A percentile compares a stretch with the other conserved stretches of the same genome.
phyloP scores from a whole-genome alignment of 2,329 filamentous ascomycete species.

The Diaporthe helianthi region DNA sequence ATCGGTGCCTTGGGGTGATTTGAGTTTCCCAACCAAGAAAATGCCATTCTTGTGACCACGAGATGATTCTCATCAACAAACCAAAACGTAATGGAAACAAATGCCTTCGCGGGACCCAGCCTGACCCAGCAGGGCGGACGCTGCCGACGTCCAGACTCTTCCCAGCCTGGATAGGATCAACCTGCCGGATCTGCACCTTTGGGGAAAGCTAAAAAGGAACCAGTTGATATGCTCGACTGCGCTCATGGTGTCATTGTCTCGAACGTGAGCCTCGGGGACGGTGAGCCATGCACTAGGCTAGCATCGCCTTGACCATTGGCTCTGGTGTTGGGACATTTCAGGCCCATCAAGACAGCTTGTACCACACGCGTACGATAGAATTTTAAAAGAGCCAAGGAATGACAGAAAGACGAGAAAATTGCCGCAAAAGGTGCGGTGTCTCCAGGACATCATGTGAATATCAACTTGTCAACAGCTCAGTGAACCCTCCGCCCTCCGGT shows the following conservation, averaged over 20 bases:
- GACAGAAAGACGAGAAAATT: not conserved
- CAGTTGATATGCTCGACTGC: conserved; percentile 56
- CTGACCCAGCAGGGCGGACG: conserved; percentile 19
- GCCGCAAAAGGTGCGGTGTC: not conserved
- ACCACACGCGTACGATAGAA: not conserved
- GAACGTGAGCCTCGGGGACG: not conserved
- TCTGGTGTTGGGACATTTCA: not conserved
- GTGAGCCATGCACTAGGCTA: not conserved
- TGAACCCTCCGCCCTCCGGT: not conserved
- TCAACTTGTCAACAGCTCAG: not conserved
- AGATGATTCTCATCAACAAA: conserved; percentile 33
- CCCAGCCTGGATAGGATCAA: not conserved
- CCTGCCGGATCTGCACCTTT: not conserved
- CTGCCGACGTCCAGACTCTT: conserved; percentile 16
- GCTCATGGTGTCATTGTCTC: conserved; percentile 39
- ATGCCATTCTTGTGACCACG: conserved; percentile 19
- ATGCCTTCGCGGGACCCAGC: conserved; percentile 9
- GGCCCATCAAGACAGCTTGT: not conserved
- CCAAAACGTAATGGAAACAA: conserved; percentile 39
- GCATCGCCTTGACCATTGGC: not conserved
- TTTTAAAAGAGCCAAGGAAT: not conserved
- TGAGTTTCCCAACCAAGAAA: conserved; percentile 10
- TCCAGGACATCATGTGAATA: not conserved
- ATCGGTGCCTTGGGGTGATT: conserved; percentile 3
- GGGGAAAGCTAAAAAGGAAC: not conserved